Conservation (phyloP, 305 asterid genomes). For the Fraxinus baroniana region DNA sequence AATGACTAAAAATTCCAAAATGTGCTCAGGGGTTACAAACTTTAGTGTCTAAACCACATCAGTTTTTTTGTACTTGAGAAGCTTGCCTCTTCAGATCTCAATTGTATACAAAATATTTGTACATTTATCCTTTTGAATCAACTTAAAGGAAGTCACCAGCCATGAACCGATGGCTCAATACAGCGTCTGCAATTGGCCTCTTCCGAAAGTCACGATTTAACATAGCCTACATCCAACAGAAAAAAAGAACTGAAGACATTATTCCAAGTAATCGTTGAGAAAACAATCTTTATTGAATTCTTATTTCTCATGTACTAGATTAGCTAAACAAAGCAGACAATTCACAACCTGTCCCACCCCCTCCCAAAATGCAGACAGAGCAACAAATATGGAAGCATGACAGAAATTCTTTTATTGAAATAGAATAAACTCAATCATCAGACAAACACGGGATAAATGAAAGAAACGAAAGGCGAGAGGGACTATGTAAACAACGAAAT, state of each 20-base stretch:
- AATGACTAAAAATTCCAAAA: background rate
- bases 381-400: background rate
- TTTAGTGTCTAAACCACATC: background rate
- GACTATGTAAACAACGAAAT: background rate
- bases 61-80: background rate
- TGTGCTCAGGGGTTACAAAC: background rate
- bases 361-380: background rate
- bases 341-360: background rate
- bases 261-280: background rate
- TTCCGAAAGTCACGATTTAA: slow-evolving; percentile 62
- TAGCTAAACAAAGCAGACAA: background rate
- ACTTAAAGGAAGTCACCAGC: slow-evolving; percentile 45
- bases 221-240: slow-evolving; percentile 61
- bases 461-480: background rate
- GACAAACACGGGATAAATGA: background rate
- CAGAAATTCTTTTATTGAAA: background rate
- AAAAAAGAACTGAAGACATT: background rate
- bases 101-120: background rate
- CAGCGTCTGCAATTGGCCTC: slow-evolving; percentile 87
- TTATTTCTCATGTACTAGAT: background rate
- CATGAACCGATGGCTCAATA: slow-evolving; percentile 73
- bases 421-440: background rate
- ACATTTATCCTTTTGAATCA: background rate
- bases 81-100: background rate
- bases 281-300: background rate